Conservation (phyloP, 306 rosid species). For the Begonia loranthoides region DNA sequence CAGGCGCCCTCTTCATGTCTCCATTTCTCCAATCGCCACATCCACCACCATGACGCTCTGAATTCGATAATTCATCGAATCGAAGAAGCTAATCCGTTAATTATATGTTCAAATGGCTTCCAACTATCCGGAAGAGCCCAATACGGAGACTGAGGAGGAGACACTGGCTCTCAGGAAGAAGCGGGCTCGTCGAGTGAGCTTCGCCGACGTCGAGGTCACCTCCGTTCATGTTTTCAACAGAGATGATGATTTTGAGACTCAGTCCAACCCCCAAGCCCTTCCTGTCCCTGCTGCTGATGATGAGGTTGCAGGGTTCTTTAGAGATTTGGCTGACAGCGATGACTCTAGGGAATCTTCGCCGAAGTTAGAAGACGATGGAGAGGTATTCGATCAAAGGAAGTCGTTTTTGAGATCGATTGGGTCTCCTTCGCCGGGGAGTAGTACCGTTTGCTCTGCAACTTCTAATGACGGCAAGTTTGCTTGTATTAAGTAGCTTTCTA, state of each 20-base stretch:
- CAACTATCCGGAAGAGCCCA: slow-evolving; percentile 24
- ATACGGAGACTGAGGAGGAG: slow-evolving; percentile 47
- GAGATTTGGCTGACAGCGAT: slow-evolving; percentile 45
- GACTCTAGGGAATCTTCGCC: slow-evolving; percentile 21
- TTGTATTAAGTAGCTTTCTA: background rate
- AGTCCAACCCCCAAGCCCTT: slow-evolving; percentile 20
- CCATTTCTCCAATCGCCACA: background rate
- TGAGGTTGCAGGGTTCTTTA: slow-evolving; percentile 35
- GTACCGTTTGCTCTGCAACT: slow-evolving; percentile 27
- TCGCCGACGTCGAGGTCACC: slow-evolving; percentile 88
- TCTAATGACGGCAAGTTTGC: slow-evolving; percentile 30
- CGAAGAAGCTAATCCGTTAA: background rate
- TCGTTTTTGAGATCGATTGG: slow-evolving; percentile 32
- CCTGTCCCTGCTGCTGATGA: slow-evolving; percentile 14
- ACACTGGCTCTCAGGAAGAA: slow-evolving; percentile 32
- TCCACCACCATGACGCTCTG: background rate
- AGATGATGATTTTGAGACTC: slow-evolving; percentile 51
- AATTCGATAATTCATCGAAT: background rate
- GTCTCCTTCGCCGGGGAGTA: slow-evolving; percentile 39
- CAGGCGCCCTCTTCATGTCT: background rate
- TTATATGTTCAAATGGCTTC: slow-evolving; percentile 30
- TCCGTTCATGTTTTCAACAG: slow-evolving; percentile 77
- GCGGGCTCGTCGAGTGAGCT: slow-evolving; percentile 83
- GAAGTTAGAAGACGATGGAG: slow-evolving; percentile 16
- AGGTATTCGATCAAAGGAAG: slow-evolving; percentile 17